Evolutionary conservation across 1,139 yeast genomes (phyloP), one percentile per base, ranked within the genome.

Genomic region (Suhomyces taliae): DNA sequence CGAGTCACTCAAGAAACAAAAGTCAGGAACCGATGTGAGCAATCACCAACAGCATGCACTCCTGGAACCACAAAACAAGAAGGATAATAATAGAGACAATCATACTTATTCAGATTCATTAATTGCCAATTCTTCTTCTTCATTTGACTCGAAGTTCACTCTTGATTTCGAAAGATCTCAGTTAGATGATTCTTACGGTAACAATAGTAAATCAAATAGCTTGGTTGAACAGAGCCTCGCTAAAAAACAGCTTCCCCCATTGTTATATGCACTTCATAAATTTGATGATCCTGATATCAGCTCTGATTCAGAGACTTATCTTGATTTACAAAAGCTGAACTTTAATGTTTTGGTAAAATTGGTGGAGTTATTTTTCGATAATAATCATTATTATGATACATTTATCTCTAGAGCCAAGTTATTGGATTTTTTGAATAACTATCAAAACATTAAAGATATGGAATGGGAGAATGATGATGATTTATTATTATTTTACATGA

Each of bases 401-500:
- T 72, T 72, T 46, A 64, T 74, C 11, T 59, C 69, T 11, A 62
- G 60, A 43, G 38, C 51, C 4, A 57, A 58, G 27, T 60, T 70
- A 2, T 45, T 67, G 26, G 62, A 58, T 8, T 73, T 74, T 45
- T 54, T 74, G 26, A 56, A 64, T 11, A 55, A 55, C 11, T 68
- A 71, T 52, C 61, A 62, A 11, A 35, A 54, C 2, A 62, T 70
- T 32, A 62, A 62, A 24, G 72, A 69, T 41, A 62, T 67, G 47
- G 69, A 65, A 37, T 77, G 83, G 82, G 78, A 74, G 46, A 66
- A 74, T 50, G 79, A 77, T 51, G 82, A 78, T 56, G 82, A 78
- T 48, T 59, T 79, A 52, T 62, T 79, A 36, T 61, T 78, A 39
- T 60, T 78, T 34, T 66, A 74, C 43, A 75, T 76, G 75, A 66